Evolutionary conservation across 345 rosid species (phyloP).

Genomic region (Citrus mangshanensis): DNA sequence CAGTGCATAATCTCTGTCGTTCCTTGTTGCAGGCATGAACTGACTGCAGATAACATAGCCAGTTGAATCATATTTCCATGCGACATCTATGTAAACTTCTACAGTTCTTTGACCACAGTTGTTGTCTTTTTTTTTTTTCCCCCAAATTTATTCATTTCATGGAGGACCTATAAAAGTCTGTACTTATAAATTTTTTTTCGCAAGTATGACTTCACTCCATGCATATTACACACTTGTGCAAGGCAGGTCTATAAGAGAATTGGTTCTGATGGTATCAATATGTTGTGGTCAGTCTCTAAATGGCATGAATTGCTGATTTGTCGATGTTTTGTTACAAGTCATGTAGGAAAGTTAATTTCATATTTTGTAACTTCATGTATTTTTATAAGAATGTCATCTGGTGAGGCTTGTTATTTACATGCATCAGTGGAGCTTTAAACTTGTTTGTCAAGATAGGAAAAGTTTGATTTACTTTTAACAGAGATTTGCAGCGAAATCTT

Average conservation of each 20-base stretch:
- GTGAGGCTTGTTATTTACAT: background rate
- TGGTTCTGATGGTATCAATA: background rate
- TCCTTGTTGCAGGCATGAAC: conserved; percentile 21
- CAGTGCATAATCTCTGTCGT: background rate
- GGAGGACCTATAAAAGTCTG: background rate
- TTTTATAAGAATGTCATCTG: background rate
- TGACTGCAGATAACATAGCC: background rate
- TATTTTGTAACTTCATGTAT: background rate
- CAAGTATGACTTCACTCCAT: background rate
- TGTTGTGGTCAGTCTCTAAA: background rate
- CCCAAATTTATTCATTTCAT: background rate
- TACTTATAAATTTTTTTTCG: background rate
- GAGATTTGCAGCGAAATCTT: background rate
- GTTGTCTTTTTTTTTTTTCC: background rate
- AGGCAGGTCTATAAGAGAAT: background rate
- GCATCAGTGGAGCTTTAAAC: background rate
- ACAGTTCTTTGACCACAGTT: background rate
- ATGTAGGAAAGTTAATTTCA: background rate
- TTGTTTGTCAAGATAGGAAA: background rate
- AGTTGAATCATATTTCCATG: background rate
- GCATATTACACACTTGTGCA: background rate
- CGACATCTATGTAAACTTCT: background rate
- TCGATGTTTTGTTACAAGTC: background rate
- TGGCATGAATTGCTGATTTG: background rate
- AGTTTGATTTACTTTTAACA: background rate